A percentile compares a stretch with the other conserved stretches of the same genome.
Evolutionary conservation across 305 asterid species (phyloP).

Genomic region (Stenogyne calaminthoides): DNA sequence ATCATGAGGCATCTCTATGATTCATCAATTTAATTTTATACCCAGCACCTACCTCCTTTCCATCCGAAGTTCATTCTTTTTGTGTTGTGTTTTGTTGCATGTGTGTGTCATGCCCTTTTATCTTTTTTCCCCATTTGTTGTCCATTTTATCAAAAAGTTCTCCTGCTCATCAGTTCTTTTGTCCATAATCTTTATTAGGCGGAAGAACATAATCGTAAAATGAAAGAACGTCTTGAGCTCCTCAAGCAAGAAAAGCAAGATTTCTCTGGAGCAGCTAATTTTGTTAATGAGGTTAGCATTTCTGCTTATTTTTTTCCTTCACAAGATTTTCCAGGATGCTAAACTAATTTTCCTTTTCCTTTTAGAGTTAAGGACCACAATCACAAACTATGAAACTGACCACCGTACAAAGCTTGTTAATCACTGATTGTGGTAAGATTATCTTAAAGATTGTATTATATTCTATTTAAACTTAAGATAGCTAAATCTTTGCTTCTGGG

Average conservation of each 20-base stretch:
- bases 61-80: background rate
- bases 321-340: conserved; percentile 7
- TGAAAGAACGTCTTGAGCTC: conserved; percentile 55
- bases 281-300: conserved; percentile 49
- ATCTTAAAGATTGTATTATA: conserved; percentile 7
- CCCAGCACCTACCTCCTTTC: background rate
- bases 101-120: background rate
- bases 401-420: conserved; percentile 28
- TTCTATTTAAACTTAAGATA: conserved; percentile 18
- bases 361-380: conserved; percentile 40
- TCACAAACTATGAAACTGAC: conserved; percentile 32
- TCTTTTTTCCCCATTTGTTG: background rate
- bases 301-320: conserved; percentile 4
- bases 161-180: conserved; percentile 7
- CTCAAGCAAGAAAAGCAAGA: conserved; percentile 60
- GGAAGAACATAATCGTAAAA: conserved; percentile 51
- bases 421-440: conserved; percentile 24
- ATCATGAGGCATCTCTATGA: background rate
- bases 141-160: background rate
- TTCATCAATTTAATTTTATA: background rate
- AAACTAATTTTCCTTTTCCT: conserved; percentile 19
- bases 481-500: conserved; percentile 18
- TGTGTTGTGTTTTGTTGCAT: background rate
- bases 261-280: conserved; percentile 50
- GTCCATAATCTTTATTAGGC: conserved; percentile 44